A percentile compares a stretch with the other conserved stretches of the same genome.
phyloP scores from a whole-genome alignment of 192 early-diverging fungal species.

The Mortierella claussenii region DNA sequence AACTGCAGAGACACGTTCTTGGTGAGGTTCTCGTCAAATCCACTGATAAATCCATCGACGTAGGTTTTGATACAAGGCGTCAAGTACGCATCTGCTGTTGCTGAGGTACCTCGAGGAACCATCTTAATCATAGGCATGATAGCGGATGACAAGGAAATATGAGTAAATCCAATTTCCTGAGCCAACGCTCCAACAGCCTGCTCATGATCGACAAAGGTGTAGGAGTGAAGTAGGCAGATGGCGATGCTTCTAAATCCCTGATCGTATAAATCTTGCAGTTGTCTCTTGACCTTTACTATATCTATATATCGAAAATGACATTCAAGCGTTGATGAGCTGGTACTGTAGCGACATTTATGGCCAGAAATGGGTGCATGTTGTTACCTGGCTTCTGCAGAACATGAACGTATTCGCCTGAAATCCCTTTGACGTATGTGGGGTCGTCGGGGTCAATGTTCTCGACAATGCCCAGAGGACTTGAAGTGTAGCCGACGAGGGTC shows the following conservation, averaged over 20 bases:
- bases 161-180: conserved; percentile 79
- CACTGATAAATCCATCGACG: conserved; percentile 84
- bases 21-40: conserved; percentile 80
- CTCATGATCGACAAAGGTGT: conserved; percentile 92
- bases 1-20: conserved; percentile 78
- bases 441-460: conserved; percentile 47
- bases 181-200: conserved; percentile 72
- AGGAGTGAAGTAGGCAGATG: conserved; percentile 94
- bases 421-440: conserved; percentile 66
- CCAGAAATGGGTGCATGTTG: background rate
- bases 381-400: conserved; percentile 74
- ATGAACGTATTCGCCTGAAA: conserved; percentile 88
- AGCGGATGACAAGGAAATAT: conserved; percentile 84
- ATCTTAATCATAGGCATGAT: conserved; percentile 96
- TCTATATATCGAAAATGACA: too few relatives aligned
- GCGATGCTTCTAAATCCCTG: conserved; percentile 89
- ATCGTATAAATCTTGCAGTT: conserved; percentile 70
- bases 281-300: conserved; percentile 60
- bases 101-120: conserved; percentile 91
- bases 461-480: conserved; percentile 57
- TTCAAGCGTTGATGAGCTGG: too few relatives aligned
- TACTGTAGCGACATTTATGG: too few relatives aligned
- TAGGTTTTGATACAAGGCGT: conserved; percentile 92
- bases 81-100: conserved; percentile 93
- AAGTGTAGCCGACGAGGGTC: conserved; percentile 81